Evolutionary conservation across 345 rosid species (phyloP), one percentile per base, ranked within the genome.

Genomic region (Euphorbia peplus): DNA sequence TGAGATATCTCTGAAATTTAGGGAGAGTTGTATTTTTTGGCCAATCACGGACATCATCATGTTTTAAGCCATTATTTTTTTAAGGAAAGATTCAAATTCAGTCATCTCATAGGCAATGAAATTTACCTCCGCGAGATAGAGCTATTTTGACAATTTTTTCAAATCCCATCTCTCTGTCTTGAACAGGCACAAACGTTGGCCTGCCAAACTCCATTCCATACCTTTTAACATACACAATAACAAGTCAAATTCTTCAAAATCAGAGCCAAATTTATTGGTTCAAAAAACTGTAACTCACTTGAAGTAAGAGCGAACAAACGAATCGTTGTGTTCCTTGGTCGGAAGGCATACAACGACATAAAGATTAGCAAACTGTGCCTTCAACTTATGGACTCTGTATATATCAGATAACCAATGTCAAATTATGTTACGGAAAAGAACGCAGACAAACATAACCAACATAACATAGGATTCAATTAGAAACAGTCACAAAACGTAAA

Each of bases 131-230:
- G n/a, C 88, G 92, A 73, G 95, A 82, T 48, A 79, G 86, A 71
- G 96, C 95, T 67, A 90, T 83, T 77, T 91, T 88, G 48, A 95
- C 92, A 50, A 90, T 89, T 83, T 88, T 95, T 75, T 91, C 99
- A 63, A 95, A 95, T 28, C 99, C 97, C 97, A 95, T 95, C 81
- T 90, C 97, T 42, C 70, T 32, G 79, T 95, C 99, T 67, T 73
- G 85, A 79, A 88, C 96, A 29, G 84, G 88, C 70, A 90, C 82
- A 79, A 91, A 90, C 8, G 88, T 68, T 67, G 99, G 97, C 76
- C 77, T 90, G 60, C 99, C 97, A 71, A 95, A 73, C 89, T 91
- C 87, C 89, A 91, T 84, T 66, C 82, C 87, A 66, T 78, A 76
- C 68, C 97, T 95, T n/a, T 77, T 25, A 42, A 47, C 37, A 75